Evolutionary conservation across 306 rosid genomes (phyloP).

Genomic region (Vigna mungo): DNA sequence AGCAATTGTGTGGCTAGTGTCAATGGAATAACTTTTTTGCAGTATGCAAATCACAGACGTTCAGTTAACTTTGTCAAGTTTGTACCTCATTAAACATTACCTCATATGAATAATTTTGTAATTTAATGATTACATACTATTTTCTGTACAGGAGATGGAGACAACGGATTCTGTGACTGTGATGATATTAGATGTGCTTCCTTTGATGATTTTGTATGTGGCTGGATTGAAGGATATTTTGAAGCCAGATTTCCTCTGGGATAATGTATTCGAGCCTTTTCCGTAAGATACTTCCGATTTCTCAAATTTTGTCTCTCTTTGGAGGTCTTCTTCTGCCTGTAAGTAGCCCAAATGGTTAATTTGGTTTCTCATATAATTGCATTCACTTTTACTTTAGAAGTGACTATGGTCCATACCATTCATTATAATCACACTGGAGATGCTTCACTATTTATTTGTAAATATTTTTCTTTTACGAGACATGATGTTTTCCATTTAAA

Average conservation of each 20-base stretch:
- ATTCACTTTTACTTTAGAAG: not conserved
- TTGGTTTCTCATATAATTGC: constrained; percentile 2
- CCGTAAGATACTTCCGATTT: constrained; percentile 46
- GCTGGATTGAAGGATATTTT: too few species aligned
- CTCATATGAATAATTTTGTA: not conserved
- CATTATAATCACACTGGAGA: not conserved
- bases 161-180: constrained; percentile 69
- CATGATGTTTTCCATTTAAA: too few species aligned
- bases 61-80: not conserved
- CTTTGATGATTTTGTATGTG: constrained; percentile 55
- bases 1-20: constrained; percentile 14
- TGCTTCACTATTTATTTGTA: too few species aligned
- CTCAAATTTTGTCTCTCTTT: constrained; percentile 53
- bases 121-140: constrained; percentile 21
- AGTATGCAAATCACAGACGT: not conserved
- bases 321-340: constrained; percentile 52
- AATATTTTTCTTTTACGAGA: too few species aligned
- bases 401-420: not conserved
- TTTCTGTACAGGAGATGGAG: constrained; percentile 65
- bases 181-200: constrained; percentile 69
- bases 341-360: constrained; percentile 32
- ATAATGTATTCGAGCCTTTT: constrained; percentile 51
- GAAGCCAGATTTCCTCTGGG: too few species aligned
- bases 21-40: not conserved
- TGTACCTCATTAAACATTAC: constrained; percentile 5